Evolutionary conservation across 1,284 basidiomycete genomes (phyloP).

Genomic region (Ustilago nuda): DNA sequence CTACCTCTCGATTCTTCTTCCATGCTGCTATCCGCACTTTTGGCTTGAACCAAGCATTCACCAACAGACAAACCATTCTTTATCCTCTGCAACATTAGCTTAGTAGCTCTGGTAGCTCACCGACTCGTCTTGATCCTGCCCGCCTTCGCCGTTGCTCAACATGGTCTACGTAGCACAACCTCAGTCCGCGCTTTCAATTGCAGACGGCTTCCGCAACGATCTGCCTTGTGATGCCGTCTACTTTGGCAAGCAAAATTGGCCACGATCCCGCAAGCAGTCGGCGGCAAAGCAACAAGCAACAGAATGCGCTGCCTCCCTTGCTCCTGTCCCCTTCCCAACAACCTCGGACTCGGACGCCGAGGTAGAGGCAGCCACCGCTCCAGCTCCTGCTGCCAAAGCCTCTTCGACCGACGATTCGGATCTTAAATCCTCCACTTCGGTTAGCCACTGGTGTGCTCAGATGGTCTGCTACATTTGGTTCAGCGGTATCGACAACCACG

Average conservation of each 20-base stretch:
- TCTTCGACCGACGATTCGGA: slow-evolving; percentile 28
- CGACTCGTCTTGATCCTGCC: neutral
- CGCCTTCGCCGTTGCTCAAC: neutral
- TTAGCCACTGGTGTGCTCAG: slow-evolving; percentile 61
- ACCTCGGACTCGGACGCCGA: slow-evolving; percentile 34
- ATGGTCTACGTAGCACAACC: slow-evolving; percentile 44
- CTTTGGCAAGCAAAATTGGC: slow-evolving; percentile 48
- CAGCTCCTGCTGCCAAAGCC: slow-evolving; percentile 20
- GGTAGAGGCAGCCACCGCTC: slow-evolving; percentile 27
- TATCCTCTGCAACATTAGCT: neutral
- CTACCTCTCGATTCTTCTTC: neutral
- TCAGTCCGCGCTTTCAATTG: slow-evolving; percentile 15
- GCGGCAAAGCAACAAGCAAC: slow-evolving; percentile 14
- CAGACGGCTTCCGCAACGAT: slow-evolving; percentile 25
- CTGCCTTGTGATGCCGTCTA: slow-evolving; percentile 19
- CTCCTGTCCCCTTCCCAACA: slow-evolving; percentile 20
- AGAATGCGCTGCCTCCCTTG: slow-evolving; percentile 7
- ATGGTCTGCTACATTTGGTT: slow-evolving; percentile 68
- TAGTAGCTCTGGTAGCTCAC: slow-evolving; percentile 35
- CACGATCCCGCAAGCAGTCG: slow-evolving; percentile 29
- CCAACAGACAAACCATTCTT: slow-evolving; percentile 4
- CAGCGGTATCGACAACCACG: slow-evolving; percentile 45
- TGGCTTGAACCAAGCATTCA: slow-evolving; percentile 16
- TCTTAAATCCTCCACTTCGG: slow-evolving; percentile 45
- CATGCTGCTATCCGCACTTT: slow-evolving; percentile 19